A percentile compares a stretch with the other conserved stretches of the same genome.
Conservation (phyloP, 2,329 filamentous ascomycete genomes). For the Sordariomycetes sp. region DNA sequence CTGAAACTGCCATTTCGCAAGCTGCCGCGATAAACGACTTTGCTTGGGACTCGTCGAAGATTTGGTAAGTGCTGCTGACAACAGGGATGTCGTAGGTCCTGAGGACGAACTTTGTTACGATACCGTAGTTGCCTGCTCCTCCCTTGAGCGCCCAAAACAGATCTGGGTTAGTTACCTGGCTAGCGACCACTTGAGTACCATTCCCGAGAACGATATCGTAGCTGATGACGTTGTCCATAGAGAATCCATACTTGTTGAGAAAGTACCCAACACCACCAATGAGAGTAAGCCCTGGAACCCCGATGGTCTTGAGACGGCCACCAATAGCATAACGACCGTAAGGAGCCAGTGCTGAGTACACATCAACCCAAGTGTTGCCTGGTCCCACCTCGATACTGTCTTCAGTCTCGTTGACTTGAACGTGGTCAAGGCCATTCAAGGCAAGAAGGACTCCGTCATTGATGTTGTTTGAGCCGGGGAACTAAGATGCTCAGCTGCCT, state of each 20-base stretch:
- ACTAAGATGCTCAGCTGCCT: too few relatives aligned
- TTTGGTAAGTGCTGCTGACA: conserved; percentile 22
- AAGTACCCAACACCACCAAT: conserved; percentile 14
- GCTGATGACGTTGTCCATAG: conserved; percentile 30
- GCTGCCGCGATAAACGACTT: conserved; percentile 17
- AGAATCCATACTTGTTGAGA: conserved; percentile 8
- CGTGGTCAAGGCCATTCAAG: too few relatives aligned
- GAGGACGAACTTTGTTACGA: conserved; percentile 28
- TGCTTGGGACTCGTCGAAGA: conserved; percentile 14
- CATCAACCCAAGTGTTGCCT: conserved; percentile 31
- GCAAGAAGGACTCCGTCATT: too few relatives aligned
- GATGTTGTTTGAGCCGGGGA: too few relatives aligned
- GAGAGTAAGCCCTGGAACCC: conserved; percentile 18
- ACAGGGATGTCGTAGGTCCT: conserved; percentile 16
- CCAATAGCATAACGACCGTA: conserved; percentile 29
- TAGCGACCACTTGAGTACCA: conserved; percentile 17
- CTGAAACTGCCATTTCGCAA: conserved; percentile 11
- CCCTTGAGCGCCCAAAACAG: conserved; percentile 40
- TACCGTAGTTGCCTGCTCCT: conserved; percentile 40
- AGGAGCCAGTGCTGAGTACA: conserved; percentile 14
- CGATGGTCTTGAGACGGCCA: conserved; percentile 27
- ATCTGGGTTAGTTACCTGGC: conserved; percentile 20
- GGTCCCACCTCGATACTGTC: too few relatives aligned
- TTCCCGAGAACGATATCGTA: conserved; percentile 33
- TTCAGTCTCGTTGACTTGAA: too few relatives aligned